These are phyloP conservation scores for Globisporangium paddicum DNA, from an alignment of 352 stramenopile species.

Conservation along the genomic window DNA sequence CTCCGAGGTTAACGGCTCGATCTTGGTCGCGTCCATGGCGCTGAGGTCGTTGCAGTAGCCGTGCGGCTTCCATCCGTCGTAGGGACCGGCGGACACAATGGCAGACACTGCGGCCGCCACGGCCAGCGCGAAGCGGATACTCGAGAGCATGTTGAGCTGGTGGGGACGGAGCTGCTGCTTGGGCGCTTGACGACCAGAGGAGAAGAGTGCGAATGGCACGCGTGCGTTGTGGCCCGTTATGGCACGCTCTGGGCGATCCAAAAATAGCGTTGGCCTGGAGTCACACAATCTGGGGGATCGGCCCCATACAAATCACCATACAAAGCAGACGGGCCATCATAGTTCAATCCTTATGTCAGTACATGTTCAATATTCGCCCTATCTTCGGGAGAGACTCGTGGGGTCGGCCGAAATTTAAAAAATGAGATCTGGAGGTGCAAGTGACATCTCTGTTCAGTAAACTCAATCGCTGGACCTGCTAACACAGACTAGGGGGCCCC, in stretches of 20 bases:
- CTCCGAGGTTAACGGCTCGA: conserved; percentile 51
- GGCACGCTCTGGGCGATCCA: neutral
- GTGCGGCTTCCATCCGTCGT: conserved; percentile 75
- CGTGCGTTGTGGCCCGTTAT: neutral
- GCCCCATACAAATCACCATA: too few relatives aligned
- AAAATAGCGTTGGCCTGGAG: too few relatives aligned
- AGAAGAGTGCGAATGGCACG: conserved; percentile 4
- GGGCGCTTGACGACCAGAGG: neutral
- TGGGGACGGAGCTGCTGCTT: neutral
- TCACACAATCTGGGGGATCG: too few relatives aligned
- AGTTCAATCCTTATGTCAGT: too few relatives aligned
- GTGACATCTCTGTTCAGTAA: too few relatives aligned
- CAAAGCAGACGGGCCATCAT: too few relatives aligned
- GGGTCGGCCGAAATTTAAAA: too few relatives aligned
- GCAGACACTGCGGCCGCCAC: conserved; percentile 14
- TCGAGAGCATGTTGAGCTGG: conserved; percentile 1
- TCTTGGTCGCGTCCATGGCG: conserved; percentile 49
- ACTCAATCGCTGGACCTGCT: too few relatives aligned
- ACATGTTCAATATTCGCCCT: too few relatives aligned
- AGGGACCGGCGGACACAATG: conserved; percentile 27
- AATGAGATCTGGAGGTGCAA: too few relatives aligned
- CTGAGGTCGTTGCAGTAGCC: conserved; percentile 77
- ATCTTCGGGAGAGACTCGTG: too few relatives aligned
- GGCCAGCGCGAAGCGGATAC: conserved; percentile 22
- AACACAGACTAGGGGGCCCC: too few relatives aligned